Conservation (phyloP, 768 basidiomycete species). For the Chiua virens region DNA sequence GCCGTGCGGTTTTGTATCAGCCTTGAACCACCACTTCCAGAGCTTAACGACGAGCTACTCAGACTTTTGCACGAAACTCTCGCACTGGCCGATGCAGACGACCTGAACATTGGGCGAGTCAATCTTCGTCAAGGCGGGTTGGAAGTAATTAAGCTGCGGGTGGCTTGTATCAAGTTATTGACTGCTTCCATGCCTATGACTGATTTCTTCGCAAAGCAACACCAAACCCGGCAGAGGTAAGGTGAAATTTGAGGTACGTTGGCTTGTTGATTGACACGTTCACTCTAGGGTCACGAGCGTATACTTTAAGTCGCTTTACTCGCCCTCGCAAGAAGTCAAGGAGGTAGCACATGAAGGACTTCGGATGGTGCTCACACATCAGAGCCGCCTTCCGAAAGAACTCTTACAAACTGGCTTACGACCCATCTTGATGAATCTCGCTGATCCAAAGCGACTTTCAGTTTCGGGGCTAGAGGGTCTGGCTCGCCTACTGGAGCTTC, state of each 20-base stretch:
- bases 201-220: constrained; percentile 88
- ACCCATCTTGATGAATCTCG: constrained; percentile 96
- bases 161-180: constrained; percentile 89
- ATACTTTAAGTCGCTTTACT: constrained; percentile 98
- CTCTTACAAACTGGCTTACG: constrained; percentile 92
- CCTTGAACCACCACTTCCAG: constrained; percentile 85
- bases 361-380: constrained; percentile 83
- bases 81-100: constrained; percentile 94
- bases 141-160: constrained; percentile 86
- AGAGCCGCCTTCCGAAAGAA: constrained; percentile 91
- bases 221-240: constrained; percentile 82
- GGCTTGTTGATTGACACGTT: constrained; percentile 4
- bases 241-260: constrained; percentile 6
- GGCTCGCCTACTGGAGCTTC: constrained; percentile 86
- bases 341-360: constrained; percentile 94
- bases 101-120: constrained; percentile 75
- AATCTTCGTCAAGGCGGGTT: constrained; percentile 73
- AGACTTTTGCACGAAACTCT: constrained; percentile 91
- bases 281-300: constrained; percentile 79
- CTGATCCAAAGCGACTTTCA: constrained; percentile 91
- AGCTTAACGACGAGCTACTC: constrained; percentile 88
- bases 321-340: constrained; percentile 86
- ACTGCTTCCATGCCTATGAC: constrained; percentile 94
- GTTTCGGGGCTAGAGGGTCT: constrained; percentile 92
- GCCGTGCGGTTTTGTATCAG: constrained; percentile 92